These are phyloP conservation scores for Crithidia bombi DNA, from an alignment of 208 protist genomes.

Conservation along the genomic window DNA sequence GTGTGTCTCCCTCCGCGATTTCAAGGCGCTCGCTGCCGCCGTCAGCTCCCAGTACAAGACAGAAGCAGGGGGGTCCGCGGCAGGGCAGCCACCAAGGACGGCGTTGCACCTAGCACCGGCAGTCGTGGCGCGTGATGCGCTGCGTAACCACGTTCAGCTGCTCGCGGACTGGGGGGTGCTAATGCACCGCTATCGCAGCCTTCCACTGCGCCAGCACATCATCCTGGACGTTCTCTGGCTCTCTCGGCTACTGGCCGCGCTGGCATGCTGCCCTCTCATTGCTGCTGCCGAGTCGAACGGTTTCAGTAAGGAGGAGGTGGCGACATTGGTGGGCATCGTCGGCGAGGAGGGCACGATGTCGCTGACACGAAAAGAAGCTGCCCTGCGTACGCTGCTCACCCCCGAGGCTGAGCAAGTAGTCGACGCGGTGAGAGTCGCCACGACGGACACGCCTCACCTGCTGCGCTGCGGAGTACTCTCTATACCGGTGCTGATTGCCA, in stretches of 20 bases:
- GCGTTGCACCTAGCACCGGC: background rate
- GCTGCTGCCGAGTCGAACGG: conserved; percentile 15
- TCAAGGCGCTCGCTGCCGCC: conserved; percentile 53
- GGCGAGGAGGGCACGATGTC: background rate
- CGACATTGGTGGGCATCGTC: conserved; percentile 2
- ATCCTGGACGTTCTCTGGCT: conserved; percentile 77
- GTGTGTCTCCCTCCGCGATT: conserved; percentile 61
- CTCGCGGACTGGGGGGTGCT: conserved; percentile 65
- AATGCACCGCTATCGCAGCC: conserved; percentile 64
- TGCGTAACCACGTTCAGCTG: conserved; percentile 78
- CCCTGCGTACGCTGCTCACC: conserved; percentile 21
- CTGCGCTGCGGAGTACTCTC: conserved; percentile 30
- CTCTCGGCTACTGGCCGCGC: conserved; percentile 35
- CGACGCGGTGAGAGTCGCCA: conserved; percentile 32
- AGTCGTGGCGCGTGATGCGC: conserved; percentile 32
- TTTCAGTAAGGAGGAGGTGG: background rate
- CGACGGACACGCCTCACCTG: conserved; percentile 37
- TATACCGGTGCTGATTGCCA: conserved; percentile 23
- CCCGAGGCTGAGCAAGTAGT: conserved; percentile 19
- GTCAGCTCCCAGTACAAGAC: conserved; percentile 51
- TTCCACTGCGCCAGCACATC: conserved; percentile 49
- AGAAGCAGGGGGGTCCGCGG: background rate
- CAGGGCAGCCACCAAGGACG: background rate
- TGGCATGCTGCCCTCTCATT: conserved; percentile 36
- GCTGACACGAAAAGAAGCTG: conserved; percentile 7